These are phyloP conservation scores for Macaranga tanarius DNA, from an alignment of 441 rosid genomes.

Conservation along the genomic window DNA sequence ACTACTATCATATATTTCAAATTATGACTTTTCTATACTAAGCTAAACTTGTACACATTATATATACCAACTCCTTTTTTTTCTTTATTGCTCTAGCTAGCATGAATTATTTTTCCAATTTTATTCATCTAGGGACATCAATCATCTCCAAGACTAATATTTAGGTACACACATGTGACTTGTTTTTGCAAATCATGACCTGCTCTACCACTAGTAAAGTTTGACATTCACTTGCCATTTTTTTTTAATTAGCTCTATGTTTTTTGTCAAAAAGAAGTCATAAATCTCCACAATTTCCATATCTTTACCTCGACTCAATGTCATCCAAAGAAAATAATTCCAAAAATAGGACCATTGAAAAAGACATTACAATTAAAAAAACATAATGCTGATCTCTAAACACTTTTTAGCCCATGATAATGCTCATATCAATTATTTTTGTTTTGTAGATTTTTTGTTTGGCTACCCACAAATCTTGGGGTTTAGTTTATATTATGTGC, in stretches of 20 bases:
- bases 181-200: slow-evolving; percentile 27
- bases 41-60: neutral
- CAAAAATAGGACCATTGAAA: slow-evolving; percentile 17
- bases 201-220: slow-evolving; percentile 20
- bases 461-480: neutral
- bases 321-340: slow-evolving; percentile 16
- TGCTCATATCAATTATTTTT: neutral
- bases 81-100: too few relatives aligned
- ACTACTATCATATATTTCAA: neutral
- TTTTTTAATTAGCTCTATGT: neutral
- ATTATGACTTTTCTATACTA: neutral
- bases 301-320: slow-evolving; percentile 31
- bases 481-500: neutral
- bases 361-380: slow-evolving; percentile 20
- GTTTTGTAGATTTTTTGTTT: neutral
- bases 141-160: neutral
- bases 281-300: slow-evolving; percentile 14
- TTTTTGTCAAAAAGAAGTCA: slow-evolving; percentile 33
- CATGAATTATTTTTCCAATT: too few relatives aligned
- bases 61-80: neutral
- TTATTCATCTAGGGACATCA: neutral
- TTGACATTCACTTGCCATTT: slow-evolving; percentile 30
- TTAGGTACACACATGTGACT: slow-evolving; percentile 24
- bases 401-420: slow-evolving; percentile 8
- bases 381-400: neutral